phyloP scores from a whole-genome alignment of 257 asterid species.

The Solanum sitiens region DNA sequence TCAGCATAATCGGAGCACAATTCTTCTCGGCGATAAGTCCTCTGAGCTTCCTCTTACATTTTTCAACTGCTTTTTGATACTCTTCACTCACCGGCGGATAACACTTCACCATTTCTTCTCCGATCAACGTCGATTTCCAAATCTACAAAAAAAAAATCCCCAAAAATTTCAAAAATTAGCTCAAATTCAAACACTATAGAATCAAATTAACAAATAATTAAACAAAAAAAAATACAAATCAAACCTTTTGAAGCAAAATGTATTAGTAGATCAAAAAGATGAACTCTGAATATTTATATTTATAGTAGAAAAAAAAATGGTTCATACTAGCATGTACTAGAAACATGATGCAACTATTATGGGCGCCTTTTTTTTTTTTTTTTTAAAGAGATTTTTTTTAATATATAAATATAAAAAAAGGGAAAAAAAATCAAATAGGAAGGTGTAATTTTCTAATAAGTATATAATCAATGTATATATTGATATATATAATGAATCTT shows the following conservation, averaged over 20 bases:
- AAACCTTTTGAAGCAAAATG: background rate
- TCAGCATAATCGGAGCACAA: slow-evolving; percentile 84
- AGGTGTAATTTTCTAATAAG: too few relatives aligned
- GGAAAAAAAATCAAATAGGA: too few relatives aligned
- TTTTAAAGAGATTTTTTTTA: too few relatives aligned
- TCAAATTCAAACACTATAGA: background rate
- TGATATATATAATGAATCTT: too few relatives aligned
- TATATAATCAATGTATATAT: too few relatives aligned
- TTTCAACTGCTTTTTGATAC: slow-evolving; percentile 61
- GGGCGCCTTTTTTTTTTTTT: background rate
- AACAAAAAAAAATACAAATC: background rate
- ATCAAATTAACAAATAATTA: background rate
- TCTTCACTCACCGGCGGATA: slow-evolving; percentile 74
- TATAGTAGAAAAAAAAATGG: background rate
- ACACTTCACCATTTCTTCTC: slow-evolving; percentile 52
- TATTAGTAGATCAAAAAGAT: background rate
- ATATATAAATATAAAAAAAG: too few relatives aligned
- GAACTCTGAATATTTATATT: background rate
- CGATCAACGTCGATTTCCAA: background rate
- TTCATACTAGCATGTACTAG: background rate
- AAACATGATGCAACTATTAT: background rate
- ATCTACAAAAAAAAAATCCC: background rate
- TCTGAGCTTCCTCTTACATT: slow-evolving; percentile 73
- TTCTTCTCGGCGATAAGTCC: slow-evolving; percentile 84
- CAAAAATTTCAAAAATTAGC: background rate